phyloP scores from a whole-genome alignment of 2,329 filamentous ascomycete species.

The Fusarium buharicum region DNA sequence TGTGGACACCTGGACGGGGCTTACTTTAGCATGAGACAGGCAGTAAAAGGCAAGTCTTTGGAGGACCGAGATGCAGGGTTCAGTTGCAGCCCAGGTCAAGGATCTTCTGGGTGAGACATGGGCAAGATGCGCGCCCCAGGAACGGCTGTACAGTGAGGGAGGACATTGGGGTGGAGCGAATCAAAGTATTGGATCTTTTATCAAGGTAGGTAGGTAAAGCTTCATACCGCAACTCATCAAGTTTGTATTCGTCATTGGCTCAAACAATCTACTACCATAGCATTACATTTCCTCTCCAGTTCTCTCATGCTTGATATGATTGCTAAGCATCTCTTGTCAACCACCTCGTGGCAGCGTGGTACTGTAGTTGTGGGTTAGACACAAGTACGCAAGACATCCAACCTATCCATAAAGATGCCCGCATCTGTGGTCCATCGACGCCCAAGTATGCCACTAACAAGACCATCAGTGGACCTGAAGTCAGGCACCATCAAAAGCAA shows the following conservation, averaged over 20 bases:
- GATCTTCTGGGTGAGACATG: constrained; percentile 24
- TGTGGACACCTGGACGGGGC: constrained; percentile 38
- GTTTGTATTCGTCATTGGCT: no score
- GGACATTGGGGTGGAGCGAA: constrained; percentile 14
- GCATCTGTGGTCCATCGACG: constrained; percentile 9
- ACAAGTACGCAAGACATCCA: constrained; percentile 13
- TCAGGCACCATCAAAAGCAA: constrained; percentile 39
- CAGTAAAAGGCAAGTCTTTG: constrained; percentile 27
- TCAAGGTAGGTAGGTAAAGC: no score
- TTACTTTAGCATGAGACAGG: constrained; percentile 14
- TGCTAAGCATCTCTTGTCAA: no score
- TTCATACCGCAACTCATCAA: no score
- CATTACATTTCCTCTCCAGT: no score
- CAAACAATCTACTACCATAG: no score
- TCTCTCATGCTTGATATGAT: no score
- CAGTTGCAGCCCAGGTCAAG: constrained; percentile 37
- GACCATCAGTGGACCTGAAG: constrained; percentile 32
- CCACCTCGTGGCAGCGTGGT: constrained; percentile 2
- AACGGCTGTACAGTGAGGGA: no score
- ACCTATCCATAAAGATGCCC: constrained; percentile 7
- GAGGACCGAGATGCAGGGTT: constrained; percentile 37
- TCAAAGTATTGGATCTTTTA: constrained; percentile 20
- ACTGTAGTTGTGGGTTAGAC: constrained; percentile 12
- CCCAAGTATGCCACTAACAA: constrained; percentile 33
- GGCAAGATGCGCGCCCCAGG: constrained; percentile 20